phyloP scores from a whole-genome alignment of 2,329 filamentous ascomycete genomes.

The Verruconis gallopava region DNA sequence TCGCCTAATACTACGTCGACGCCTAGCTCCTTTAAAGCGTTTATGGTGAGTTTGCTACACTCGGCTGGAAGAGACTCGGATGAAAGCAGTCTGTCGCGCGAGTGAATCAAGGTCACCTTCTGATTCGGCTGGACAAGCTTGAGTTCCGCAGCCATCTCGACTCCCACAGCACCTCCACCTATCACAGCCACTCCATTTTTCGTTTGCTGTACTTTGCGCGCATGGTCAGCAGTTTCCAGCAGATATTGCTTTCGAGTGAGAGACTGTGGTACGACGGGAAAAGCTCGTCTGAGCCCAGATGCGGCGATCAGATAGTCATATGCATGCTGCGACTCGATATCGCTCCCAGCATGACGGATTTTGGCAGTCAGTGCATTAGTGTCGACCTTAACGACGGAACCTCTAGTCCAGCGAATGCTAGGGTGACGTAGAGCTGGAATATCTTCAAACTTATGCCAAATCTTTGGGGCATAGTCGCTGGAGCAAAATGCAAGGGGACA shows the following conservation, averaged over 20 bases:
- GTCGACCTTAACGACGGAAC: neutral
- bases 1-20: slow-evolving; percentile 53
- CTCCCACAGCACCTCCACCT: slow-evolving; percentile 50
- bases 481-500: slow-evolving; percentile 61
- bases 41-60: slow-evolving; percentile 49
- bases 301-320: slow-evolving; percentile 68
- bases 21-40: slow-evolving; percentile 46
- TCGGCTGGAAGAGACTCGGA: slow-evolving; percentile 59
- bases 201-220: neutral
- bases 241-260: slow-evolving; percentile 50
- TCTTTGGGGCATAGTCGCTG: slow-evolving; percentile 48
- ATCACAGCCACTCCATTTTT: slow-evolving; percentile 1
- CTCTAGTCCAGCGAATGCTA: neutral
- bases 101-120: slow-evolving; percentile 64
- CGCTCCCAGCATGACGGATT: neutral
- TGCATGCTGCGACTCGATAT: neutral
- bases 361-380: neutral
- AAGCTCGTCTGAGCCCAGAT: slow-evolving; percentile 55
- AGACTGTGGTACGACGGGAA: slow-evolving; percentile 60
- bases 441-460: slow-evolving; percentile 58
- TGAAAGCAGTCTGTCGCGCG: slow-evolving; percentile 55
- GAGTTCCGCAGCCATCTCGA: slow-evolving; percentile 71
- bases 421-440: slow-evolving; percentile 24
- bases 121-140: slow-evolving; percentile 52
- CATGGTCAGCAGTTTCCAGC: slow-evolving; percentile 14